Base-by-base conservation (phyloP, 495 filamentous ascomycete genomes). In the Niebla homalea region DNA sequence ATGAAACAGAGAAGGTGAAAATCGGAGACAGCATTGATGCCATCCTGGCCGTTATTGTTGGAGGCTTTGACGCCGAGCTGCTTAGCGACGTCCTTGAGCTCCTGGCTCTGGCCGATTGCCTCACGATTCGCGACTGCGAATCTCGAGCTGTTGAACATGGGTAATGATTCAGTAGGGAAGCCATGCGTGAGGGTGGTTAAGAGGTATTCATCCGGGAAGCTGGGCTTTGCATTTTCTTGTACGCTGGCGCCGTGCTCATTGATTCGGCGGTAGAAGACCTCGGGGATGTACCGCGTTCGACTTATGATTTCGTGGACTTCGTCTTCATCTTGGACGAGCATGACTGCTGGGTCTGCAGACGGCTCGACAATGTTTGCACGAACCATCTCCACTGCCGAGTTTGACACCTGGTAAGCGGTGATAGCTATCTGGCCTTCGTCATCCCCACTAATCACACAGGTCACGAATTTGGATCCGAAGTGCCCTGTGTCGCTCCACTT, bases 201-300 rank as follows among this genome's bases (percentile, higher is more conserved):
- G 26, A 99, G 75, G 63, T 96, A 99, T 59, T 97, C 93, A 26
- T 94, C 90, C 0, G 92, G 92, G 63, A 99, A 99, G 42, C 81
- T 77, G 3, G 93, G 92, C 60, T 95, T 96, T 23, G 93, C 92
- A 60, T 95, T 97, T 60, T 97, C 86, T 62, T 94, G 93, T 2
- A 97, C 92, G 59, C 85, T 94, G 48, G 82, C 85, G 6, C 93
- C 93, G 59, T 99, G 94, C 62, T 97, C 89, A 63, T 99, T 97
- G 60, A 95, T 89, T 49, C 80, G 77, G 42, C 92, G 80, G 66
- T 89, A 99, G 69, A 97, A 97, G 15, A 99, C 92, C 56, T 99
- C 92, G 2, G 93, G 92, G 38, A 97, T 94, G 60, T 99, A 99
- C 43, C 89, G 76, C 22, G 82, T 82, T 49, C 76, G 80, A 64